Conservation (phyloP, 164 flowering plant genomes). For the Paratinospora sagittata region DNA sequence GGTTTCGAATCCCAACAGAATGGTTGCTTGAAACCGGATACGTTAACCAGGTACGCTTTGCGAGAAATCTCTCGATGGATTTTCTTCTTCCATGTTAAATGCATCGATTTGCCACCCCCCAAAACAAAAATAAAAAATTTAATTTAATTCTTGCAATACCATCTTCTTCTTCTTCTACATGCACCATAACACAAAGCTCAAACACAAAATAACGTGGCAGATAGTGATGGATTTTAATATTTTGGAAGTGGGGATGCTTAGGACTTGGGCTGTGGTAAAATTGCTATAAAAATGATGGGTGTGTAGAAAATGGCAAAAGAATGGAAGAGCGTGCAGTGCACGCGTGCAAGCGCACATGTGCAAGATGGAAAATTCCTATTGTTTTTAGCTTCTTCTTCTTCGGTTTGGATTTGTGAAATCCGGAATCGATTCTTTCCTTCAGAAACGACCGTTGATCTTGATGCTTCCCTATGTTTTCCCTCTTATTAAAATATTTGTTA, state of each 20-base stretch:
- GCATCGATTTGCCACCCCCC: neutral
- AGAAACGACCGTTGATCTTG: too few species aligned
- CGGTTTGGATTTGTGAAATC: neutral
- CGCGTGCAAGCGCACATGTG: conserved; percentile 28
- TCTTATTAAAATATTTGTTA: too few species aligned
- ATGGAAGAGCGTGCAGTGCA: conserved; percentile 18
- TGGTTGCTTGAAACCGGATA: conserved; percentile 92
- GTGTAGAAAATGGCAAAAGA: neutral
- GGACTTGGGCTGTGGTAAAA: too few species aligned
- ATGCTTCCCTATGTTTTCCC: too few species aligned
- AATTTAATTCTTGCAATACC: neutral
- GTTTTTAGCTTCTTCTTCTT: neutral
- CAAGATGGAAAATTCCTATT: conserved; percentile 19
- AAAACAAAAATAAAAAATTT: too few species aligned
- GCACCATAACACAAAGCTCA: neutral
- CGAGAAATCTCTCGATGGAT: neutral
- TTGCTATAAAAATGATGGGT: neutral
- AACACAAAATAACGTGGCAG: too few species aligned
- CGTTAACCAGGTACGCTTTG: conserved; percentile 57
- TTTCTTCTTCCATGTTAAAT: neutral
- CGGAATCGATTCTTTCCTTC: neutral
- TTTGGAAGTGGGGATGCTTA: neutral
- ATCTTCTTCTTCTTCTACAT: too few species aligned
- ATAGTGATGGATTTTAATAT: neutral
- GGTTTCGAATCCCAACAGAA: conserved; percentile 61